Evolutionary conservation across 768 basidiomycete genomes (phyloP), one percentile per base, ranked within the genome.

Genomic region (Phanerochaete sordida): DNA sequence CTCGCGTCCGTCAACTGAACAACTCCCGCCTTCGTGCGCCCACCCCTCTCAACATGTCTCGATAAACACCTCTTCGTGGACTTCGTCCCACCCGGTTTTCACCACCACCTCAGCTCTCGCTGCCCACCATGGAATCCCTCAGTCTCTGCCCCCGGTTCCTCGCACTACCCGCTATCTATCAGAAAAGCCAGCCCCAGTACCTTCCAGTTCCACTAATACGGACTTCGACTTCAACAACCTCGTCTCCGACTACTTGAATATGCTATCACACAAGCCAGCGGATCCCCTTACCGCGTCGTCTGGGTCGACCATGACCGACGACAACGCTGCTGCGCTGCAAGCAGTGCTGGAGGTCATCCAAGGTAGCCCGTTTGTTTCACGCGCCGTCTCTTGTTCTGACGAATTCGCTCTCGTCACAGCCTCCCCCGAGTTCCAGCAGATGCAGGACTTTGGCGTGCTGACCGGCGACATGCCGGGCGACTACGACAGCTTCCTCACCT

Each of bases 81-180:
- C 89, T 77, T 81, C 81, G 43, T 77, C 76, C 59, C 77, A 79
- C 58, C 69, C 72, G 75, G 81, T 89, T 65, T 89, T 88, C 68
- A 74, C 77, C 67, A 82, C 82, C 72, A 75, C 85, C 56, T 80
- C 81, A 74, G 89, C 87, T 76, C 76, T 88, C 58, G 85, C 88
- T 67, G 79, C 84, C 68, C 89, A 90, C 60, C 85, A 90, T 89
- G 89, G 88, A 75, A 84, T 91, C 70, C 89, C 90, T 61, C 82
- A 84, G 65, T 81, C 78, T 63, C 73, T 91, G 50, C 89, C 90
- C 48, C 84, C 83, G 55, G 82, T 84, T 58, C 89, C 89, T 62
- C 81, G 83, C 56, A 83, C 84, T 70, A 78, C 77, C 65, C 78
- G 81, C 59, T 79, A 72, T 68, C 75, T 73, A 72, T 57, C 71